These are phyloP conservation scores for Leucogyrophana mollusca DNA, from an alignment of 768 basidiomycete genomes.

Conservation along the genomic window DNA sequence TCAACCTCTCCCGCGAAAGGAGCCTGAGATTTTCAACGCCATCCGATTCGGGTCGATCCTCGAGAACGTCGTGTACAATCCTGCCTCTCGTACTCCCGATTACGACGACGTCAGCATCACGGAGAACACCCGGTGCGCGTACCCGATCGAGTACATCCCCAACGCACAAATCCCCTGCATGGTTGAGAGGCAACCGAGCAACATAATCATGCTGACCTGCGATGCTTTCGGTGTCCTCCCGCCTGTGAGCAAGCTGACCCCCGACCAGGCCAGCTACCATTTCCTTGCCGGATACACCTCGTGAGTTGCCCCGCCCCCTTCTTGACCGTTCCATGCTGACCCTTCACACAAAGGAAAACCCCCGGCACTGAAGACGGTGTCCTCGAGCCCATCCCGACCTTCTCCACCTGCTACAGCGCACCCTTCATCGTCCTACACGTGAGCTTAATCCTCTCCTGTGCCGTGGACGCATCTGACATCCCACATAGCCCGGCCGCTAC, in stretches of 20 bases:
- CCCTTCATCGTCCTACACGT: conserved; percentile 99
- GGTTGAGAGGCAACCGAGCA: conserved; percentile 84
- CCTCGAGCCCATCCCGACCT: conserved; percentile 96
- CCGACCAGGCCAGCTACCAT: conserved; percentile 96
- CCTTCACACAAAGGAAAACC: conserved; percentile 65
- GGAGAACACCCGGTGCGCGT: conserved; percentile 99
- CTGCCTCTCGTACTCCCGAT: conserved; percentile 76
- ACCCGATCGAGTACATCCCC: conserved; percentile 96
- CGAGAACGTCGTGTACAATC: conserved; percentile 98
- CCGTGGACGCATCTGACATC: conserved; percentile 4
- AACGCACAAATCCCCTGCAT: conserved; percentile 94
- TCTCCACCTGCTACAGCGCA: conserved; percentile 98
- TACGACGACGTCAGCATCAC: conserved; percentile 97
- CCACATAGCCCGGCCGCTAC: conserved; percentile 80
- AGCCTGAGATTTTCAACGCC: conserved; percentile 96
- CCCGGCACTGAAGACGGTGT: conserved; percentile 99
- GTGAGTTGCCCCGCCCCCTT: conserved; percentile 38
- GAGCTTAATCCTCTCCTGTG: conserved; percentile 21
- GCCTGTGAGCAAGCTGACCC: conserved; percentile 88
- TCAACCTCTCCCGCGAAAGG: conserved; percentile 95
- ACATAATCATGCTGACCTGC: conserved; percentile 96
- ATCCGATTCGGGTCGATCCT: conserved; percentile 96
- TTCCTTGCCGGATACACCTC: conserved; percentile 97
- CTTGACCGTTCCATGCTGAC: conserved; percentile 11
- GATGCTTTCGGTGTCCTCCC: conserved; percentile 98